These are phyloP conservation scores for Didymella keratinophila DNA, from an alignment of 2,329 filamentous ascomycete genomes.

Conservation along the genomic window DNA sequence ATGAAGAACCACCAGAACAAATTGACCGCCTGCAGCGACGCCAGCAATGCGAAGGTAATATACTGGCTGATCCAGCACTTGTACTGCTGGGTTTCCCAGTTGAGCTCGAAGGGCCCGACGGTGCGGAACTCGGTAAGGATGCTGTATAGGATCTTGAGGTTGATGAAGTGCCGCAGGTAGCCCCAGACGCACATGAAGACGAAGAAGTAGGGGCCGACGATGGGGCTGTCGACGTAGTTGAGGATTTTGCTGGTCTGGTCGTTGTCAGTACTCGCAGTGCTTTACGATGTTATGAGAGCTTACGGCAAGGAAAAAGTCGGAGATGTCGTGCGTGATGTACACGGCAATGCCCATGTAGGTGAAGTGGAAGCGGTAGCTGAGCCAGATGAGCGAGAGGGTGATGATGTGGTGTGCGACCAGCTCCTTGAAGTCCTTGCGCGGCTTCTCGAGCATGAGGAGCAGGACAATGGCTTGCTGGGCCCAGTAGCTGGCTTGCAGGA, in stretches of 20 bases:
- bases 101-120: slow-evolving; percentile 75
- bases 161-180: slow-evolving; percentile 87
- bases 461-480: slow-evolving; percentile 91
- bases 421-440: slow-evolving; percentile 93
- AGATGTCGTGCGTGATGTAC: slow-evolving; percentile 93
- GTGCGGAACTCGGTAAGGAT: slow-evolving; percentile 78
- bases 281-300: slow-evolving; percentile 46
- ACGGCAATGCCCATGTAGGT: slow-evolving; percentile 93
- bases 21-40: slow-evolving; percentile 75
- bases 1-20: slow-evolving; percentile 85
- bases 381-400: slow-evolving; percentile 79
- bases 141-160: slow-evolving; percentile 77
- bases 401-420: slow-evolving; percentile 91
- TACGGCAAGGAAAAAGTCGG: slow-evolving; percentile 94
- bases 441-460: slow-evolving; percentile 87
- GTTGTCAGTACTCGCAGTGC: not conserved
- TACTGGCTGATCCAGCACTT: slow-evolving; percentile 75
- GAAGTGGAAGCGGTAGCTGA: slow-evolving; percentile 96
- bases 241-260: slow-evolving; percentile 83
- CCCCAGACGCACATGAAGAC: slow-evolving; percentile 85
- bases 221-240: slow-evolving; percentile 83
- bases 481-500: slow-evolving; percentile 96
- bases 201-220: slow-evolving; percentile 85
- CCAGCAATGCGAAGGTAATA: slow-evolving; percentile 72
- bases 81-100: slow-evolving; percentile 80